Percentiles rank a stretch among this genome's conserved stretches.
phyloP scores from a whole-genome alignment of 305 asterid species.

The Euphrasia arctica region DNA sequence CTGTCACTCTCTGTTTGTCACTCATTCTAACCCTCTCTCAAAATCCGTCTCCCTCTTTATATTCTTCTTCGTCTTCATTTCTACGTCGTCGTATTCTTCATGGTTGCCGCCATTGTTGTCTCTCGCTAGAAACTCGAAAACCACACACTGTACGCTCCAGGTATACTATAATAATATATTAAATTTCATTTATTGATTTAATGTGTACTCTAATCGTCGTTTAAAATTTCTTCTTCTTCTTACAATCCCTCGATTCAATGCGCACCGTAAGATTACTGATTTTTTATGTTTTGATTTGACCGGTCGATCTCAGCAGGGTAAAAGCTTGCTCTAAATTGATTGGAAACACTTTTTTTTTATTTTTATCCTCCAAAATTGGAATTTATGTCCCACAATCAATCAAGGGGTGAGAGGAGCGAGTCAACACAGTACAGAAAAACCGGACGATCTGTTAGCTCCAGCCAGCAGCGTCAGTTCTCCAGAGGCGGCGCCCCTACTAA shows the following conservation, averaged over 20 bases:
- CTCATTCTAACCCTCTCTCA: too few species aligned
- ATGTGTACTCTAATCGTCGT: conserved; percentile 19
- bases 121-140: conserved; percentile 48
- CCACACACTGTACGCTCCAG: conserved; percentile 27
- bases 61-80: too few species aligned
- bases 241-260: neutral
- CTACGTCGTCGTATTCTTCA: conserved; percentile 30
- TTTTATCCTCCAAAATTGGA: conserved; percentile 30
- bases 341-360: conserved; percentile 28
- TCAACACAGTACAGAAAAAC: conserved; percentile 50
- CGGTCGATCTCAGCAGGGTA: conserved; percentile 48
- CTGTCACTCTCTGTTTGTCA: too few species aligned
- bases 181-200: neutral
- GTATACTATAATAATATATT: conserved; percentile 27
- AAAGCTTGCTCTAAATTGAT: conserved; percentile 21
- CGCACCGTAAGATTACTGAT: conserved; percentile 3
- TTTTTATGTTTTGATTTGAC: conserved; percentile 37
- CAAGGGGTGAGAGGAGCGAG: conserved; percentile 64
- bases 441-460: conserved; percentile 56
- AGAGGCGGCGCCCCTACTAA: conserved; percentile 47
- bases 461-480: conserved; percentile 54
- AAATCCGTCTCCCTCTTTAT: too few species aligned
- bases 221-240: conserved; percentile 8
- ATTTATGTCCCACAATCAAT: conserved; percentile 67
- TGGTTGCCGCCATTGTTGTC: conserved; percentile 53